Conservation (phyloP, 331 rosid genomes). For the Acacia concinna region DNA sequence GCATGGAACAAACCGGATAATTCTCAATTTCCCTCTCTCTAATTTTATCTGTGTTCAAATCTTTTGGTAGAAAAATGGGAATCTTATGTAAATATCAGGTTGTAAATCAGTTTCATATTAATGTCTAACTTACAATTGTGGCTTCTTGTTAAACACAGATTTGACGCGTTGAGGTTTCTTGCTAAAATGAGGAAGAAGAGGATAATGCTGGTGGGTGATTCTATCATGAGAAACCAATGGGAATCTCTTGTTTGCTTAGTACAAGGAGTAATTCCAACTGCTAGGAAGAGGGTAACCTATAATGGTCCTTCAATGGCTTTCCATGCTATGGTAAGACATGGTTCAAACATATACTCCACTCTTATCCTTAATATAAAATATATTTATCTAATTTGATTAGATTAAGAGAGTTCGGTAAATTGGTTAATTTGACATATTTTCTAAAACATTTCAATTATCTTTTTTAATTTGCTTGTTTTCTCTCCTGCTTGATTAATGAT, state of each 20-base stretch:
- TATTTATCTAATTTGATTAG: no score
- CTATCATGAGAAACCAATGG: conserved; percentile 90
- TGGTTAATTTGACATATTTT: no score
- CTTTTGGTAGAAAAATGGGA: background rate
- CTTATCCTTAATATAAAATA: no score
- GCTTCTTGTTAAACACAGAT: conserved; percentile 45
- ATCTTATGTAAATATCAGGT: conserved; percentile 10
- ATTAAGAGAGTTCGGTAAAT: no score
- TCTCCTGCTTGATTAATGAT: no score
- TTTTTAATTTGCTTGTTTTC: accelerated
- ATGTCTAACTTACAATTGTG: conserved; percentile 13
- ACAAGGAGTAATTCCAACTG: conserved; percentile 79
- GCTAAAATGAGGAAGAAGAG: conserved; percentile 70
- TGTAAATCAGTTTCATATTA: background rate
- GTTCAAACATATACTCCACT: background rate
- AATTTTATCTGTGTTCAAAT: conserved; percentile 3
- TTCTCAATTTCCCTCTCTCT: background rate
- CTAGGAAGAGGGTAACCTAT: conserved; percentile 59
- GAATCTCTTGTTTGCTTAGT: conserved; percentile 82
- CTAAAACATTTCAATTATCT: no score
- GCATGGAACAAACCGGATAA: background rate
- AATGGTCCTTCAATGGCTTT: conserved; percentile 80
- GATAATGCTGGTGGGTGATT: conserved; percentile 84
- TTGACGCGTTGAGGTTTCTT: conserved; percentile 75
- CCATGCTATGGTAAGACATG: conserved; percentile 16